Evolutionary conservation across 2,329 filamentous ascomycete genomes (phyloP).

Genomic region (Paradendryphiella salina): DNA sequence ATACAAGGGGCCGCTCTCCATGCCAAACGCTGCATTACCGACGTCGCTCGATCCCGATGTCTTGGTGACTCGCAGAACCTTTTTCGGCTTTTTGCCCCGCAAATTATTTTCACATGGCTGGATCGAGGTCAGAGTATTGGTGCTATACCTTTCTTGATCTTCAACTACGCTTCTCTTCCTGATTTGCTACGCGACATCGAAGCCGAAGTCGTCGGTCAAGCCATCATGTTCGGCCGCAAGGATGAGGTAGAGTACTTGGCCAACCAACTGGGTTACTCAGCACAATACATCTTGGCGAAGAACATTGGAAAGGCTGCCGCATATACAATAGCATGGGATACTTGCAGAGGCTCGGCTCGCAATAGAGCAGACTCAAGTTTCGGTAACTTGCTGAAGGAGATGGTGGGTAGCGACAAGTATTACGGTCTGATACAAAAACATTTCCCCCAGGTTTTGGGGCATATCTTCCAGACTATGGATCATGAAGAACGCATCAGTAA

Average conservation of each 20-base stretch:
- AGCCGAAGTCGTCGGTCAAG: constrained; percentile 76
- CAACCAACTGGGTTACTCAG: constrained; percentile 40
- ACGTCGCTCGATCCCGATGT: constrained; percentile 66
- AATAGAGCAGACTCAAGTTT: constrained; percentile 56
- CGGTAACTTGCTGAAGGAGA: constrained; percentile 68
- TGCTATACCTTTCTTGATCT: constrained; percentile 80
- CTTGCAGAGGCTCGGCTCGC: constrained; percentile 50
- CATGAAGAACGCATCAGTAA: constrained; percentile 39
- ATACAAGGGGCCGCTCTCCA: constrained; percentile 67
- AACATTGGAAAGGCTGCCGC: constrained; percentile 80
- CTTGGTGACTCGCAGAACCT: constrained; percentile 70
- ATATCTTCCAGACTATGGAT: constrained; percentile 71
- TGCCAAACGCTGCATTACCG: constrained; percentile 70
- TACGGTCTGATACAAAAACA: constrained; percentile 65
- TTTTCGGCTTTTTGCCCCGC: constrained; percentile 82
- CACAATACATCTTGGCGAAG: constrained; percentile 51
- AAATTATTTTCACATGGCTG: constrained; percentile 90
- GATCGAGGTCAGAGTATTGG: constrained; percentile 58
- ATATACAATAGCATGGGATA: constrained; percentile 81
- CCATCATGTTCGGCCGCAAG: constrained; percentile 78
- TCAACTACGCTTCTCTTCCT: constrained; percentile 71
- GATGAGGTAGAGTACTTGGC: constrained; percentile 65
- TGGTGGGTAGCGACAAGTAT: constrained; percentile 69
- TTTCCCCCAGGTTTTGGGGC: constrained; percentile 75
- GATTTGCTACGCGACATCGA: constrained; percentile 72